phyloP scores from a whole-genome alignment of 345 rosid genomes.

The Physaria fendleri region DNA sequence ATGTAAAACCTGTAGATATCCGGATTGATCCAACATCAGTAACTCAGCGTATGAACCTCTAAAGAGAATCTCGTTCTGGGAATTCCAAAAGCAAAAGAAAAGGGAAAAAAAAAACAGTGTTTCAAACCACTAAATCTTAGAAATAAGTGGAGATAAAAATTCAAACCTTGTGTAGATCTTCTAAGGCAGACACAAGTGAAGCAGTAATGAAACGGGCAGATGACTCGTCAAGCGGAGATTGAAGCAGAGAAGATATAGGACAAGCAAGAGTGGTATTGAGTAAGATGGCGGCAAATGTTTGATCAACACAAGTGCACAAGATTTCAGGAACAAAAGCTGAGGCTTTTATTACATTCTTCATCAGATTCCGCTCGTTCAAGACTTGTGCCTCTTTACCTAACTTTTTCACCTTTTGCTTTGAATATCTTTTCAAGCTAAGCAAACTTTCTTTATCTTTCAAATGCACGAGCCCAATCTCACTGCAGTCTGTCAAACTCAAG shows the following conservation, averaged over 20 bases:
- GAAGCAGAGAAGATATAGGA: conserved; percentile 74
- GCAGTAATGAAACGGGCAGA: conserved; percentile 73
- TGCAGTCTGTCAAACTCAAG: conserved; percentile 76
- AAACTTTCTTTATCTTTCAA: conserved; percentile 51
- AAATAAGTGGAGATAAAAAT: conserved; percentile 6
- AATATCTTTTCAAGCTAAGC: conserved; percentile 80
- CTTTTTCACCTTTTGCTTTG: conserved; percentile 65
- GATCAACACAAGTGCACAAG: conserved; percentile 64
- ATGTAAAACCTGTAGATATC: conserved; percentile 63
- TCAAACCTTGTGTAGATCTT: conserved; percentile 68
- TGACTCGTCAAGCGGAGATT: conserved; percentile 63
- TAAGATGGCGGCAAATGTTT: conserved; percentile 56
- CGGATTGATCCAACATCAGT: conserved; percentile 79
- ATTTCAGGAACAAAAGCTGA: conserved; percentile 65
- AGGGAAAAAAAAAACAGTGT: not conserved
- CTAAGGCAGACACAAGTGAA: conserved; percentile 63
- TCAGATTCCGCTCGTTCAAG: conserved; percentile 68
- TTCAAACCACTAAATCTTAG: conserved; percentile 1
- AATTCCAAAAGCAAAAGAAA: conserved; percentile 13
- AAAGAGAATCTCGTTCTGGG: conserved; percentile 69
- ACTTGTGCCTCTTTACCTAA: conserved; percentile 88
- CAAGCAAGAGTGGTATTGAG: conserved; percentile 68
- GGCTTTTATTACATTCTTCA: conserved; percentile 47
- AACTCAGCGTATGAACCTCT: conserved; percentile 85
- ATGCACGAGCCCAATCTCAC: conserved; percentile 78